Evolutionary conservation across 2,329 filamentous ascomycete species (phyloP), one percentile per base, ranked within the genome.

Genomic region (Drechslerella coelobrocha): DNA sequence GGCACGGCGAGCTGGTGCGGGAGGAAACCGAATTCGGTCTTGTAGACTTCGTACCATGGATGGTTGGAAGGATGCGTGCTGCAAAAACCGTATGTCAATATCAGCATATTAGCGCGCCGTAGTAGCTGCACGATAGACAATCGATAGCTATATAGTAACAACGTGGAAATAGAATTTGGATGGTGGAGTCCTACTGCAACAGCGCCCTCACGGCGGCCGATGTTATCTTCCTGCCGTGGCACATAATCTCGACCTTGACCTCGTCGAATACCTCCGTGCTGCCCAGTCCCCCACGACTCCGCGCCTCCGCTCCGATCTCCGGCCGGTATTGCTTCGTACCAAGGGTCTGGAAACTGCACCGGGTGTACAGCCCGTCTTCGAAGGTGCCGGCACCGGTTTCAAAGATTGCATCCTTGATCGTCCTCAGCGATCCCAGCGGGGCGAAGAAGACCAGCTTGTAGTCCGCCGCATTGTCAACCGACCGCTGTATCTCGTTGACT

Each of bases 381-480:
- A 60, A 7, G 1, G 51, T 52, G 17, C 66, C 66, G 12, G 37
- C 66, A 10, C 66, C 66, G 7, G 55, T 48, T n/a, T 52, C 66
- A 26, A 71, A 71, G 19, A 71, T 60, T 0, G 66, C 66, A 26
- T 59, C 47, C 27, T 71, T 71, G 17, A 71, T 59, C 14, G 52
- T 27, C 7, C 17, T 2, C 2, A 63, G 29, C 2, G 39, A 21
- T 23, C 57, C 54, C 4, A 59, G 27, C 0, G 66, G 66, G 1
- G 59, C 53, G 21, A 41, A 71, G 29, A 71, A 71, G 2, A 71
- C 52, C 5, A 71, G 45, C 21, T 63, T 63, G 21, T 71, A 71
- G 39, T 53, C 53, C 2, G 48, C 21, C 0, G n/a, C 29, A 47
- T 71, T 57, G 3, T 71, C 59, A n/a, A 71, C 27, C 0, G 66